These are phyloP conservation scores for Mycosphaerella arachidis DNA, from an alignment of 2,329 filamentous ascomycete genomes.

Conservation along the genomic window DNA sequence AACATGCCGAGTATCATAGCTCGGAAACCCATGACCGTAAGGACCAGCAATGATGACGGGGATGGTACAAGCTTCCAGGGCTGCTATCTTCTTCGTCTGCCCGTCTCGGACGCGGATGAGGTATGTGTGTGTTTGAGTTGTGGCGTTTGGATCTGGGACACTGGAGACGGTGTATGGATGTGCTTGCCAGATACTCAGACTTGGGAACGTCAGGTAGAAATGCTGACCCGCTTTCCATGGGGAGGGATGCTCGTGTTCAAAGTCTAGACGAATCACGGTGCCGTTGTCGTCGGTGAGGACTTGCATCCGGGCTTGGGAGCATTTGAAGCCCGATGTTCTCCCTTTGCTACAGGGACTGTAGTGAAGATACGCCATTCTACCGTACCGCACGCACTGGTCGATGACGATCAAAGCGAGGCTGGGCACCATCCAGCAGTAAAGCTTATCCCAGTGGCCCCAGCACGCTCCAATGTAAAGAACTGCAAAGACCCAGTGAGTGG, in stretches of 20 bases:
- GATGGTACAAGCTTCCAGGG: slow-evolving; percentile 43
- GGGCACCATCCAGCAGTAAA: slow-evolving; percentile 66
- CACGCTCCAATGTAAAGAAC: slow-evolving; percentile 71
- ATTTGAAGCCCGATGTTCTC: slow-evolving; percentile 50
- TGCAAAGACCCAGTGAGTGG: slow-evolving; percentile 65
- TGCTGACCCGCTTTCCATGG: slow-evolving; percentile 64
- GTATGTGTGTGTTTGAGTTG: slow-evolving; percentile 29
- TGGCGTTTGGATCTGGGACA: slow-evolving; percentile 37
- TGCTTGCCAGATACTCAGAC: slow-evolving; percentile 64
- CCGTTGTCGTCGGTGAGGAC: slow-evolving; percentile 57
- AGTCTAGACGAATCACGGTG: slow-evolving; percentile 62
- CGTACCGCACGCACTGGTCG: slow-evolving; percentile 57
- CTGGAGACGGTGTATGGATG: slow-evolving; percentile 66
- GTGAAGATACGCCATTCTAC: slow-evolving; percentile 59
- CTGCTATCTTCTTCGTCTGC: slow-evolving; percentile 55
- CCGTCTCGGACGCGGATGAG: slow-evolving; percentile 42
- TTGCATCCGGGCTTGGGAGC: slow-evolving; percentile 49
- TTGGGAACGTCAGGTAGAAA: slow-evolving; percentile 65
- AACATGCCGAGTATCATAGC: slow-evolving; percentile 21
- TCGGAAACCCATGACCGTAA: slow-evolving; percentile 47
- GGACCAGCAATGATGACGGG: slow-evolving; percentile 59
- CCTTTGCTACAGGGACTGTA: slow-evolving; percentile 4
- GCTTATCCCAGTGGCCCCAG: slow-evolving; percentile 67
- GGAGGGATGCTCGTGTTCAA: slow-evolving; percentile 55
- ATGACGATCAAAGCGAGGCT: slow-evolving; percentile 61